Evolutionary conservation across 306 rosid genomes (phyloP).

Genomic region (Acacia crassicarpa): DNA sequence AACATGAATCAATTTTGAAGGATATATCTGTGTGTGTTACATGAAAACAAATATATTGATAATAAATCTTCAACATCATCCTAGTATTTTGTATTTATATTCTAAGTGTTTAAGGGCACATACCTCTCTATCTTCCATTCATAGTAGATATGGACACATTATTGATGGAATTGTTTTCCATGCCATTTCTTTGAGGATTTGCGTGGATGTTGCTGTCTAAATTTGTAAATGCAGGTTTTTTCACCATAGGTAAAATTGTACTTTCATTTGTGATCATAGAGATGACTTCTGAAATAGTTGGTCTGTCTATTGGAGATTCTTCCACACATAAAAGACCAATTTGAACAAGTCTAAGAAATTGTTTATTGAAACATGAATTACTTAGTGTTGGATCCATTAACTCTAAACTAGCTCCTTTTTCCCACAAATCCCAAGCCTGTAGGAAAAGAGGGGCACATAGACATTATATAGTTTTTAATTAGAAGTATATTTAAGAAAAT

Average conservation of each 20-base stretch:
- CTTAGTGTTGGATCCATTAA: neutral
- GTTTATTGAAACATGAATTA: neutral
- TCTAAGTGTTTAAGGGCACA: neutral
- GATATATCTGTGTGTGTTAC: too few relatives aligned
- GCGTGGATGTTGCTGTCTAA: neutral
- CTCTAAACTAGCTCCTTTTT: neutral
- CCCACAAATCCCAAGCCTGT: neutral
- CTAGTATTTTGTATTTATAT: too few relatives aligned
- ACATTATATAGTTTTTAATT: neutral
- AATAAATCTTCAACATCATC: too few relatives aligned
- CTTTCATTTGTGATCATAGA: constrained; percentile 31
- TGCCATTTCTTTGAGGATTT: neutral
- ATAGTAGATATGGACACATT: neutral
- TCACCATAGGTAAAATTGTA: neutral
- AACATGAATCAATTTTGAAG: neutral
- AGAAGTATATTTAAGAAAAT: neutral
- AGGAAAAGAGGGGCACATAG: too few relatives aligned
- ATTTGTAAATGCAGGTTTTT: neutral
- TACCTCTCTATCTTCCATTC: neutral
- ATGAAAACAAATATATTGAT: too few relatives aligned
- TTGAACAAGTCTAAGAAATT: constrained; percentile 32
- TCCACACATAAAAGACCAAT: constrained; percentile 29
- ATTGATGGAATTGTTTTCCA: neutral
- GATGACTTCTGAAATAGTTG: constrained; percentile 29
- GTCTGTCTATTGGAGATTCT: constrained; percentile 30